These are phyloP conservation scores for Leccinum longicurvipes DNA, from an alignment of 768 basidiomycete species.

Conservation along the genomic window DNA sequence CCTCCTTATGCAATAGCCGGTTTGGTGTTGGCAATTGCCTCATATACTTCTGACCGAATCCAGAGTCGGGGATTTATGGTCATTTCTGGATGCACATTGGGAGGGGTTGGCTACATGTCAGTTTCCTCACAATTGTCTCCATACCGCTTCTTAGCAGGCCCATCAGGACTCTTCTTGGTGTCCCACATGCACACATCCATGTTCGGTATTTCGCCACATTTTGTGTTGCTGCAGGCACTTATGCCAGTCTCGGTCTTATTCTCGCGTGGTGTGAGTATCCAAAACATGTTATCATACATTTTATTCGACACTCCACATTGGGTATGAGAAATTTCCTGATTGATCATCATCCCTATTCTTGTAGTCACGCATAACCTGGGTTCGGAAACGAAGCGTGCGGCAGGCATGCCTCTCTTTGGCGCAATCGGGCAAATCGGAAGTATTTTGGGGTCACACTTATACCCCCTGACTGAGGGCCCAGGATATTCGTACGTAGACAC, in stretches of 20 bases:
- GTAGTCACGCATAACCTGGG: conserved; percentile 42
- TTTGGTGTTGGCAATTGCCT: conserved; percentile 33
- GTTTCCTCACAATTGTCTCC: background rate
- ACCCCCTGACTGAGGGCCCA: conserved; percentile 40
- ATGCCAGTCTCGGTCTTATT: conserved; percentile 42
- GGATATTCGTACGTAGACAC: conserved; percentile 32
- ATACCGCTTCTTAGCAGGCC: background rate
- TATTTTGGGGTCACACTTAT: conserved; percentile 40
- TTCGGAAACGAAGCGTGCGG: conserved; percentile 44
- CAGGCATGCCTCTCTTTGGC: conserved; percentile 41
- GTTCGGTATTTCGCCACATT: conserved; percentile 47
- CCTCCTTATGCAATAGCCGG: conserved; percentile 50
- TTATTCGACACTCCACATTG: background rate
- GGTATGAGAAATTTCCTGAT: background rate
- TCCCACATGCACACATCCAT: conserved; percentile 27
- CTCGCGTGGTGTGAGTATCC: conserved; percentile 45
- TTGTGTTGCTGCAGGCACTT: conserved; percentile 44
- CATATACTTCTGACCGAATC: conserved; percentile 43
- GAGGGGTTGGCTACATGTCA: conserved; percentile 44
- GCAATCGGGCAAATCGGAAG: conserved; percentile 43
- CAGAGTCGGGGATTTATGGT: conserved; percentile 41
- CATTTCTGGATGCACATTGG: conserved; percentile 27
- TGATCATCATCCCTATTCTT: background rate
- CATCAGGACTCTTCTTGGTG: conserved; percentile 33
- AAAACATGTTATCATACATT: background rate